These are phyloP conservation scores for Porpolomopsis calyptriformis DNA, from an alignment of 768 basidiomycete genomes.

Conservation along the genomic window DNA sequence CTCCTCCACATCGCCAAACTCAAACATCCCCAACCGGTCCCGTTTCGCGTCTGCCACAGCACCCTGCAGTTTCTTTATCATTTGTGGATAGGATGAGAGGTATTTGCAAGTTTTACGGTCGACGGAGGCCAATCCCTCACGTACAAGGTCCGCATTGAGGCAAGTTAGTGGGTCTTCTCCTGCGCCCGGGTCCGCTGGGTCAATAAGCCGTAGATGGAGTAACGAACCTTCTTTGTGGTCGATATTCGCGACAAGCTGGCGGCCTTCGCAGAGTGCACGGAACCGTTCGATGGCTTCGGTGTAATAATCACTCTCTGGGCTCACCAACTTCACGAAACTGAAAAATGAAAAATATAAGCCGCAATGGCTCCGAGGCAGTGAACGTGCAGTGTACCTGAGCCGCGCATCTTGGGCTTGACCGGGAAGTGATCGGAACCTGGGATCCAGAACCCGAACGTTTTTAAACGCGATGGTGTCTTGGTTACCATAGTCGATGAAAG, in stretches of 20 bases:
- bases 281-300: constrained; percentile 80
- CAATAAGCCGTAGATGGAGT: constrained; percentile 86
- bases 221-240: constrained; percentile 73
- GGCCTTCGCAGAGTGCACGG: constrained; percentile 77
- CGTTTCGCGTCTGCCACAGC: constrained; percentile 57
- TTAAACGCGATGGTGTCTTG: constrained; percentile 78
- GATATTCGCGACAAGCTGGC: constrained; percentile 91
- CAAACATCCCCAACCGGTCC: constrained; percentile 74
- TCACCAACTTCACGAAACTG: constrained; percentile 81
- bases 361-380: not conserved
- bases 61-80: constrained; percentile 54
- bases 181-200: constrained; percentile 64
- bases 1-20: constrained; percentile 86
- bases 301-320: constrained; percentile 77
- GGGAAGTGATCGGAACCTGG: constrained; percentile 79
- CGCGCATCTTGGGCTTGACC: constrained; percentile 94
- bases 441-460: constrained; percentile 81
- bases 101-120: constrained; percentile 75
- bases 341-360: not conserved
- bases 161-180: constrained; percentile 61
- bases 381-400: constrained; percentile 46
- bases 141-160: constrained; percentile 82
- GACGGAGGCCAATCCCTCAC: constrained; percentile 76
- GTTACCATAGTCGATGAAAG: constrained; percentile 94
- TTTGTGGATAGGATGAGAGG: constrained; percentile 54